Evolutionary conservation across 495 filamentous ascomycete genomes (phyloP).

Genomic region (Annulohypoxylon maeteangense): DNA sequence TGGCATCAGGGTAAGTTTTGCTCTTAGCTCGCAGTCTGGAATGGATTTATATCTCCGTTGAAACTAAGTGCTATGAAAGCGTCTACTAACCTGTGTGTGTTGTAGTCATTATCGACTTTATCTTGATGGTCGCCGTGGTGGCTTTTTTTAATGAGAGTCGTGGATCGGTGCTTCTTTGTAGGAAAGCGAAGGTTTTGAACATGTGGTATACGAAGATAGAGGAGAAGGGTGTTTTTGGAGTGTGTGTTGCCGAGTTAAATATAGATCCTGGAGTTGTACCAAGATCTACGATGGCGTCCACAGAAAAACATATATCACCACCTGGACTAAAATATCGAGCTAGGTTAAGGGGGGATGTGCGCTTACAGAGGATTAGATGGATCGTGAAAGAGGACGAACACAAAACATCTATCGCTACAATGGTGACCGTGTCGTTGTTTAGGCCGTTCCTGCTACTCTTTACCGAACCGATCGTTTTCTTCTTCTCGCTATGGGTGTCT

Average conservation of each 20-base stretch:
- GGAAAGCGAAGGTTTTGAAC: slow-evolving; percentile 80
- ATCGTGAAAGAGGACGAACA: slow-evolving; percentile 87
- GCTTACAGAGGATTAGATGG: slow-evolving; percentile 77
- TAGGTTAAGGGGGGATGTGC: slow-evolving; percentile 17
- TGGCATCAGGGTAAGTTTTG: slow-evolving; percentile 39
- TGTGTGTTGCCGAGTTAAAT: slow-evolving; percentile 50
- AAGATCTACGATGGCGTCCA: not conserved
- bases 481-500: slow-evolving; percentile 89
- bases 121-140: slow-evolving; percentile 70
- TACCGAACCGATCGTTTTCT: slow-evolving; percentile 94
- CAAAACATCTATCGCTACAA: slow-evolving; percentile 70
- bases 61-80: not conserved
- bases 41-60: not conserved
- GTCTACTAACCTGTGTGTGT: slow-evolving; percentile 2
- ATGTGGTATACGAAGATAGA: slow-evolving; percentile 82
- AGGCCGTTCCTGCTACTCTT: slow-evolving; percentile 87
- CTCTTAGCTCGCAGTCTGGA: not conserved
- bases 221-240: slow-evolving; percentile 70
- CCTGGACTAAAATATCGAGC: slow-evolving; percentile 44
- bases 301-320: slow-evolving; percentile 41
- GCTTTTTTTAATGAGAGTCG: slow-evolving; percentile 84
- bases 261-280: slow-evolving; percentile 1
- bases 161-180: slow-evolving; percentile 80
- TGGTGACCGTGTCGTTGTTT: slow-evolving; percentile 80
- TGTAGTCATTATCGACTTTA: slow-evolving; percentile 70